These are phyloP conservation scores for Calonectria pseudoreteaudii DNA, from an alignment of 2,329 filamentous ascomycete genomes.

Conservation along the genomic window DNA sequence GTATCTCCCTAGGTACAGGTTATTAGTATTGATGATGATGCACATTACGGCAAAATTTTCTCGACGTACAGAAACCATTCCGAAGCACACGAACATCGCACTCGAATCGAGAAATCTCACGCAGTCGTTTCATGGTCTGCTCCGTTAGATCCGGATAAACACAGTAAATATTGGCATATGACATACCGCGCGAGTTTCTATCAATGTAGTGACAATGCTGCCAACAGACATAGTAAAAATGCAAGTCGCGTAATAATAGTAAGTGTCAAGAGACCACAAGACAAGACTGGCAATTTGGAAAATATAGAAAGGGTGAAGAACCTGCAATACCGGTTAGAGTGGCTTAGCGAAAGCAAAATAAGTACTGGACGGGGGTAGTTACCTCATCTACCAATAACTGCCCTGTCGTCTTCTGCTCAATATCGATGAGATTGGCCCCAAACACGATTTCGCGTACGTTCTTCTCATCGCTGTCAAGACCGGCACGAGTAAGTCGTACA, in stretches of 20 bases:
- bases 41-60: background rate
- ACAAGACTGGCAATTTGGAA: constrained; percentile 96
- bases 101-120: constrained; percentile 93
- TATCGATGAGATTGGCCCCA: constrained; percentile 90
- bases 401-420: constrained; percentile 86
- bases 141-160: constrained; percentile 13
- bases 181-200: constrained; percentile 86
- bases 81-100: constrained; percentile 94
- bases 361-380: constrained; percentile 24
- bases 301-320: constrained; percentile 97
- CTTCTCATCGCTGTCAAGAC: constrained; percentile 90
- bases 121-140: constrained; percentile 87
- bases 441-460: constrained; percentile 87
- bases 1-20: constrained; percentile 72
- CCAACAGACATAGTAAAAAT: constrained; percentile 96
- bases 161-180: background rate
- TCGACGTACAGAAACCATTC: constrained; percentile 85
- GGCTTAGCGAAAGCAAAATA: background rate
- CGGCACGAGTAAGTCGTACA: constrained; percentile 78
- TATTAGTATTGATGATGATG: background rate
- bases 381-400: constrained; percentile 92
- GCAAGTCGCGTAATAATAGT: constrained; percentile 96
- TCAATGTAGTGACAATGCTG: constrained; percentile 88
- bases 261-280: constrained; percentile 94
- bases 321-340: constrained; percentile 56